A percentile compares a stretch with the other conserved stretches of the same genome.
These are phyloP conservation scores for Neurospora hispaniola DNA, from an alignment of 495 filamentous ascomycete species.

Conservation along the genomic window DNA sequence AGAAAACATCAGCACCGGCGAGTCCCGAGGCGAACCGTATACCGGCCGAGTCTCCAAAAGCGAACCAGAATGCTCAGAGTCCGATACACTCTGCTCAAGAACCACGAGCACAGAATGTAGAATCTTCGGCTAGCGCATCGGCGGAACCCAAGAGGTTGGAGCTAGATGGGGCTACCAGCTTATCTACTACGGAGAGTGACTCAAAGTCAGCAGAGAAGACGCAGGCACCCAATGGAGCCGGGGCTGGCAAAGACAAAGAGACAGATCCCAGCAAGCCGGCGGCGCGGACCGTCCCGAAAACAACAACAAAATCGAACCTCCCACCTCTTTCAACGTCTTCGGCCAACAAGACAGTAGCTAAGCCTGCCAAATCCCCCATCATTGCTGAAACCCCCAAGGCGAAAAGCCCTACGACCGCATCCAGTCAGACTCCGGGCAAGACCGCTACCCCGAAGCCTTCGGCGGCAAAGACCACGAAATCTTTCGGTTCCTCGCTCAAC, in stretches of 20 bases:
- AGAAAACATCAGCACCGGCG: conserved; percentile 20
- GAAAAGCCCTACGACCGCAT: conserved; percentile 13
- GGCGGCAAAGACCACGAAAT: conserved; percentile 16
- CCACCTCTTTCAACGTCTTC: conserved; percentile 21
- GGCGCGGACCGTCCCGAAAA: conserved; percentile 30
- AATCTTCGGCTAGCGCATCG: conserved; percentile 2
- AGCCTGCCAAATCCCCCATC: conserved; percentile 28
- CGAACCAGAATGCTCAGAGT: conserved; percentile 6
- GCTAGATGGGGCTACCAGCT: background rate
- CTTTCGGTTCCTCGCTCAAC: conserved; percentile 13
- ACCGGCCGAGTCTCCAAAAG: conserved; percentile 20
- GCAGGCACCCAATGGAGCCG: conserved; percentile 4
- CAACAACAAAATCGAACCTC: conserved; percentile 17
- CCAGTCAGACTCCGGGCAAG: conserved; percentile 16
- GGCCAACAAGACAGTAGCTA: conserved; percentile 26
- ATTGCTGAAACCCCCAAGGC: conserved; percentile 17
- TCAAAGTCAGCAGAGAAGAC: background rate
- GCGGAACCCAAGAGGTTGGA: background rate
- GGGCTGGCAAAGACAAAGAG: conserved; percentile 10
- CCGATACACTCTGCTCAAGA: conserved; percentile 1
- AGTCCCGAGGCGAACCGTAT: conserved; percentile 23
- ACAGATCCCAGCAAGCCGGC: conserved; percentile 30
- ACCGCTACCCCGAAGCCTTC: conserved; percentile 19
- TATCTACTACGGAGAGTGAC: background rate
- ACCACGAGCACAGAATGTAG: conserved; percentile 8